A percentile compares a stretch with the other conserved stretches of the same genome.
Conservation (phyloP, 2,329 filamentous ascomycete genomes). For the Mollisiaceae sp. region DNA sequence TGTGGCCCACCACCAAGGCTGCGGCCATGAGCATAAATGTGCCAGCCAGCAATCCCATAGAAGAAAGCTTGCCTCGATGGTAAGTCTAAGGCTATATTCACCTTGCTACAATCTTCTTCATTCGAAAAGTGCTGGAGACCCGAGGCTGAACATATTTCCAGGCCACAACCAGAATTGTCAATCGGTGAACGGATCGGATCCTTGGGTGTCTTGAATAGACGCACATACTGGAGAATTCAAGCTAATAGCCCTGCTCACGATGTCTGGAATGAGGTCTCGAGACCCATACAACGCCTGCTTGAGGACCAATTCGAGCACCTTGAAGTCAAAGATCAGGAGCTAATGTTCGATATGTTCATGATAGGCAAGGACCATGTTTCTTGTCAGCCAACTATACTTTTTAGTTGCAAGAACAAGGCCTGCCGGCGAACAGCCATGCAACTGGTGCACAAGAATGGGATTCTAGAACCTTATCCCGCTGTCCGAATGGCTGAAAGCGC, state of each 20-base stretch:
- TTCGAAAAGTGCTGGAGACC: background rate
- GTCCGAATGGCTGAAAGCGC: conserved; percentile 17
- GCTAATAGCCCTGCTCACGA: conserved; percentile 29
- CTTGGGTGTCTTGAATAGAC: conserved; percentile 16
- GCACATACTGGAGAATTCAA: conserved; percentile 29
- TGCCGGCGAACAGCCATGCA: conserved; percentile 27
- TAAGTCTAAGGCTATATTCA: background rate
- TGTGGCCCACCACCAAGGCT: background rate
- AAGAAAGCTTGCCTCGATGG: background rate
- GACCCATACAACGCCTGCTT: conserved; percentile 21
- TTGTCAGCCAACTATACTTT: conserved; percentile 26
- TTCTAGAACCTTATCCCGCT: conserved; percentile 22
- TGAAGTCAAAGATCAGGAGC: conserved; percentile 23
- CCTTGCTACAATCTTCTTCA: background rate
- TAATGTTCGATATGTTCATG: conserved; percentile 32
- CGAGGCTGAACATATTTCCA: background rate
- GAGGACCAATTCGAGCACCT: conserved; percentile 23
- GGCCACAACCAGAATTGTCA: conserved; percentile 30
- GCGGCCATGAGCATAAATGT: background rate
- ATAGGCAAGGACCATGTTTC: conserved; percentile 17
- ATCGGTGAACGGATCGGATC: conserved; percentile 19
- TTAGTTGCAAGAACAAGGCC: conserved; percentile 23
- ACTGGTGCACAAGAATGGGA: conserved; percentile 20
- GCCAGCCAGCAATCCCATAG: background rate
- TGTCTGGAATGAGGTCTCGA: conserved; percentile 24